phyloP scores from a whole-genome alignment of 352 stramenopile genomes.

The Phytophthora cajani region DNA sequence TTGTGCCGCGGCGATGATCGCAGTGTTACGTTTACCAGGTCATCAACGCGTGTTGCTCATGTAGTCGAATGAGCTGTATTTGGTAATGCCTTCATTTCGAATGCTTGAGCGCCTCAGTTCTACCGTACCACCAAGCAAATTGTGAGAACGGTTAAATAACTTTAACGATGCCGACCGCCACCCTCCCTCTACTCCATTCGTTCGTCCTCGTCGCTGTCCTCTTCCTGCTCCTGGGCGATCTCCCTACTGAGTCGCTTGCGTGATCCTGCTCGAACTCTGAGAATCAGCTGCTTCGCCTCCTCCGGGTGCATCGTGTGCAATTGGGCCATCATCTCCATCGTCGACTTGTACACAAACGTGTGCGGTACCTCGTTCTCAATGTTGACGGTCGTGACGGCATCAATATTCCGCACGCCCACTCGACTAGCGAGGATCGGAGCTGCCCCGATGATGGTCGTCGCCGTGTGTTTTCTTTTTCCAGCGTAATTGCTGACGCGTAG shows the following conservation, averaged over 20 bases:
- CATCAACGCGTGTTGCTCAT: too few relatives aligned
- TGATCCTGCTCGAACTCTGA: conserved; percentile 17
- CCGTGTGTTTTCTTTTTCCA: background rate
- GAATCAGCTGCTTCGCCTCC: conserved; percentile 48
- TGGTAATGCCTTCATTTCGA: too few relatives aligned
- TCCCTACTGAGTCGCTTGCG: conserved; percentile 19
- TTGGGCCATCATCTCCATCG: conserved; percentile 58
- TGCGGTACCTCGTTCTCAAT: conserved; percentile 52
- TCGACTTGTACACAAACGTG: conserved; percentile 56
- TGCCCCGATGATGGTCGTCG: conserved; percentile 4
- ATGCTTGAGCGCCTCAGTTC: too few relatives aligned
- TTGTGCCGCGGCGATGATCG: too few relatives aligned
- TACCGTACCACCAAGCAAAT: too few relatives aligned
- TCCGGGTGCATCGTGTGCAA: conserved; percentile 50
- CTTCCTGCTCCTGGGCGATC: conserved; percentile 1
- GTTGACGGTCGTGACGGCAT: conserved; percentile 7
- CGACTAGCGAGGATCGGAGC: conserved; percentile 14
- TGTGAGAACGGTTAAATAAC: too few relatives aligned
- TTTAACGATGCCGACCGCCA: background rate
- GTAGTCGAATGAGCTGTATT: too few relatives aligned
- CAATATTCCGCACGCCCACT: background rate
- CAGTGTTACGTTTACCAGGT: too few relatives aligned
- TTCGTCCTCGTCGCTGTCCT: background rate
- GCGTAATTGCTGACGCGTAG: background rate
- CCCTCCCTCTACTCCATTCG: background rate